Evolutionary conservation across 148 eudicot species (phyloP), one percentile per base, ranked within the genome.

Genomic region (Fagopyrum tataricum): DNA sequence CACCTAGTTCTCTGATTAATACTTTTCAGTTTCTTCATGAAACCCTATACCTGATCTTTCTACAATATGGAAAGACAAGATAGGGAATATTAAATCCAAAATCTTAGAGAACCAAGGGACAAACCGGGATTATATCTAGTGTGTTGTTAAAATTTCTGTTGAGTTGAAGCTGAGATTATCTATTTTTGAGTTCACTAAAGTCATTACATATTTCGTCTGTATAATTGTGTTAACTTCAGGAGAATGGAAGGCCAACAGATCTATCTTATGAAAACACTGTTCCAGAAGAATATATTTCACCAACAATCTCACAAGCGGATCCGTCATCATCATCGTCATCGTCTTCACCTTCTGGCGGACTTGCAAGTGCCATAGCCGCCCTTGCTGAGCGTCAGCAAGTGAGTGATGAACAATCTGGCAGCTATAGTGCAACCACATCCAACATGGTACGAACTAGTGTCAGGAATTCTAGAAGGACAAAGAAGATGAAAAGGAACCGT

Each of bases 331-430:
- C 72, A 44, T 44, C 72, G 21, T n/a, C 46, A 43, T 20, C 72
- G 9, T 46, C 52, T 43, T 43, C 52, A 44, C 52, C 72, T 17
- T 91, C 97, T 51, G 92, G 97, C 59, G 96, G 99, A 44, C 94
- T 91, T 41, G 97, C 96, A 12, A 88, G 94, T 74, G 96, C 98
- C n/a, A 88, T 94, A 46, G 96, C 98, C 13, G 89, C 98, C 75
- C 88, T 94, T 46, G 97, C 96, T 5, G 97, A 94, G 76, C 91
- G 91, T 13, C 98, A 89, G 73, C 97, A 90, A 74, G 79, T 58
- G 26, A 81, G 81, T 6, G 89, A 87, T 46, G 89, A 82, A 68
- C 76, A 83, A 46, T 77, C 89, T 70, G 75, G 88, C 66, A 67
- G 49, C 71, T 43, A 67, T 40, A 42, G 31, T 43, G 51, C 70